Conservation (phyloP, 1,284 basidiomycete species). For the Exobasidium cylindrosporum region DNA sequence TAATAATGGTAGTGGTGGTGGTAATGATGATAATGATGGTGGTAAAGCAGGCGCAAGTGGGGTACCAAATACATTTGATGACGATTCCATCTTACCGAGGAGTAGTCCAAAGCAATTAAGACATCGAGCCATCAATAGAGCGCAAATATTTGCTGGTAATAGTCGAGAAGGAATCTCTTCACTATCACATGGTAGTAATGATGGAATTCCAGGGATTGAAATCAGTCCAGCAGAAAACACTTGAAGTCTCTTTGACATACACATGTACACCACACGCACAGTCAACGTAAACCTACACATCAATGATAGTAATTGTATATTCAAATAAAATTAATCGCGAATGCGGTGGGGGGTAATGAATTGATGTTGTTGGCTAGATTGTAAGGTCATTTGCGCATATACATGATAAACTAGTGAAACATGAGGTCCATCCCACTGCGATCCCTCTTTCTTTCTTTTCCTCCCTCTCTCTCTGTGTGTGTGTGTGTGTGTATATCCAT, state of each 20-base stretch:
- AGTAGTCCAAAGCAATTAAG: background rate
- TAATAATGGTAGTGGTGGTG: background rate
- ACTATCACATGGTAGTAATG: too few relatives aligned
- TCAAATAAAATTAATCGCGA: too few relatives aligned
- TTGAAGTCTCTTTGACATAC: too few relatives aligned
- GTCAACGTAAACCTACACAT: background rate
- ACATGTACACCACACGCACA: too few relatives aligned
- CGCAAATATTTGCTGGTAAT: background rate
- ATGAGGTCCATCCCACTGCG: too few relatives aligned
- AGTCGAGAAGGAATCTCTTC: background rate
- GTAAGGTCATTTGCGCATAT: too few relatives aligned
- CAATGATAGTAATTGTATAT: background rate
- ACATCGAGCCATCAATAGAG: background rate
- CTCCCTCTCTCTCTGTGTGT: too few relatives aligned
- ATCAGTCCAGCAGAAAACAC: conserved; percentile 2
- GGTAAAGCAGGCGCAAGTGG: background rate
- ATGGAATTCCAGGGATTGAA: conserved; percentile 5
- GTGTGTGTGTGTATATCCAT: too few relatives aligned
- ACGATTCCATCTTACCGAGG: background rate
- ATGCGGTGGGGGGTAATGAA: too few relatives aligned
- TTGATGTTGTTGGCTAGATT: too few relatives aligned
- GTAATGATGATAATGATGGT: background rate
- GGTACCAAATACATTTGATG: background rate
- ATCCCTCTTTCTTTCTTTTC: too few relatives aligned
- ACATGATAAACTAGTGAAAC: too few relatives aligned